A percentile compares a stretch with the other conserved stretches of the same genome.
phyloP scores from a whole-genome alignment of 2,329 filamentous ascomycete genomes.

The Paraphaeosphaeria sporulosa region DNA sequence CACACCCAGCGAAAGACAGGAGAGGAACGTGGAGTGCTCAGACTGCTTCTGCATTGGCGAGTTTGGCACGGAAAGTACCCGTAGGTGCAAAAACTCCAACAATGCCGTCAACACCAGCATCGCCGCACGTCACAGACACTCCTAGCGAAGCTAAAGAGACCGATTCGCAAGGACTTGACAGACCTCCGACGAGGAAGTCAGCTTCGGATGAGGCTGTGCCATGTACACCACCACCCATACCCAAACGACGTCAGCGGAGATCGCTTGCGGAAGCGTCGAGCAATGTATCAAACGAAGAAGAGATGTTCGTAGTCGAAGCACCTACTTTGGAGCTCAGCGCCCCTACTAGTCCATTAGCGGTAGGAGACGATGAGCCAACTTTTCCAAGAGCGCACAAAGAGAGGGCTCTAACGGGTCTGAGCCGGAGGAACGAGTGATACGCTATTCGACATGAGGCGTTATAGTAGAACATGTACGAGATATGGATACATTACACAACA shows the following conservation, averaged over 20 bases:
- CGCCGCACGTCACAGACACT: conserved; percentile 6
- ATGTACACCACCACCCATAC: conserved; percentile 54
- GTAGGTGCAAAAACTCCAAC: conserved; percentile 47
- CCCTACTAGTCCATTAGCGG: conserved; percentile 27
- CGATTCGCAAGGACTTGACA: neutral
- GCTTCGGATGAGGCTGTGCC: neutral
- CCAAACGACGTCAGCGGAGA: conserved; percentile 54
- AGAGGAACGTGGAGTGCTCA: conserved; percentile 57
- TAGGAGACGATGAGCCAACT: neutral
- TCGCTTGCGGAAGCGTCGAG: conserved; percentile 23
- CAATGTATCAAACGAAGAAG: conserved; percentile 21
- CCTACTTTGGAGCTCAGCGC: conserved; percentile 33
- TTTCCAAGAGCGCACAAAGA: neutral
- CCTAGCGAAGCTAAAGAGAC: neutral
- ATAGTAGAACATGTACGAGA: neutral
- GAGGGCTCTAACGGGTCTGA: neutral
- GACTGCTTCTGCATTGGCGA: conserved; percentile 47
- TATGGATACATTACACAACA: neutral
- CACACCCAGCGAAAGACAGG: conserved; percentile 70
- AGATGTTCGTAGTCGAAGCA: conserved; percentile 42
- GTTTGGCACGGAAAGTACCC: conserved; percentile 70
- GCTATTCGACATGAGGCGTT: neutral
- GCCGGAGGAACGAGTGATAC: neutral
- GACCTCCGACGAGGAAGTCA: conserved; percentile 21
- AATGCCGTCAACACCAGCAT: neutral